Conservation (phyloP, 208 protist species). For the Crithidia brevicula region DNA sequence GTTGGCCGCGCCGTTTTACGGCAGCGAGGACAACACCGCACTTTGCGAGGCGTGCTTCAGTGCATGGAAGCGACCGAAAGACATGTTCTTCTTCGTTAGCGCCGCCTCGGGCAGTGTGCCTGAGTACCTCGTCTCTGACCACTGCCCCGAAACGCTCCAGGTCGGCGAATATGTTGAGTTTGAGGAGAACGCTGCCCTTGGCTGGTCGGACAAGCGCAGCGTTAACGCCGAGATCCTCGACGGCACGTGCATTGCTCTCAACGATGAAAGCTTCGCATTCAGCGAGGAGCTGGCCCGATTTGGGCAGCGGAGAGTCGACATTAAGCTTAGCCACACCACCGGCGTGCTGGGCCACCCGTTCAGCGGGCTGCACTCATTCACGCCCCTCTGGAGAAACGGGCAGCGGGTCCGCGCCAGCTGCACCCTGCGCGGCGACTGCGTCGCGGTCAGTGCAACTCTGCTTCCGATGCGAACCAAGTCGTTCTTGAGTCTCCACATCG, state of each 20-base stretch:
- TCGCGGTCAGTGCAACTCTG: constrained; percentile 69
- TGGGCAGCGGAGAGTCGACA: constrained; percentile 64
- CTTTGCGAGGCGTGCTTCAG: constrained; percentile 85
- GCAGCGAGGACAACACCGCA: constrained; percentile 55
- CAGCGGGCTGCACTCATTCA: constrained; percentile 77
- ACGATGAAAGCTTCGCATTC: constrained; percentile 65
- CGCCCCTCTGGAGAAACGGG: constrained; percentile 65
- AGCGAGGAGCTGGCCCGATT: constrained; percentile 52
- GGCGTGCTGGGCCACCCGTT: constrained; percentile 80
- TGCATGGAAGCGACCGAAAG: constrained; percentile 76
- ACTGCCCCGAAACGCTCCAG: constrained; percentile 52
- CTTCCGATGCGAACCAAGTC: constrained; percentile 67
- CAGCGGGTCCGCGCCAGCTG: constrained; percentile 37
- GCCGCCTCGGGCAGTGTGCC: constrained; percentile 30
- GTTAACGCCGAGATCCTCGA: constrained; percentile 74
- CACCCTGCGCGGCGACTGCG: constrained; percentile 48
- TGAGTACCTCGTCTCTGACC: constrained; percentile 70
- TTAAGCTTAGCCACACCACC: constrained; percentile 64
- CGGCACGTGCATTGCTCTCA: constrained; percentile 47
- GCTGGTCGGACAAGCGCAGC: constrained; percentile 67
- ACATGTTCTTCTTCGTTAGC: constrained; percentile 63
- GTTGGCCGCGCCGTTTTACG: constrained; percentile 60
- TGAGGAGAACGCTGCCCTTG: constrained; percentile 67
- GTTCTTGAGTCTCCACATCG: constrained; percentile 53
- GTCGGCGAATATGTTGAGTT: constrained; percentile 75